Conservation (phyloP, 805 yeast species). For the Myxozyma neotropica region DNA sequence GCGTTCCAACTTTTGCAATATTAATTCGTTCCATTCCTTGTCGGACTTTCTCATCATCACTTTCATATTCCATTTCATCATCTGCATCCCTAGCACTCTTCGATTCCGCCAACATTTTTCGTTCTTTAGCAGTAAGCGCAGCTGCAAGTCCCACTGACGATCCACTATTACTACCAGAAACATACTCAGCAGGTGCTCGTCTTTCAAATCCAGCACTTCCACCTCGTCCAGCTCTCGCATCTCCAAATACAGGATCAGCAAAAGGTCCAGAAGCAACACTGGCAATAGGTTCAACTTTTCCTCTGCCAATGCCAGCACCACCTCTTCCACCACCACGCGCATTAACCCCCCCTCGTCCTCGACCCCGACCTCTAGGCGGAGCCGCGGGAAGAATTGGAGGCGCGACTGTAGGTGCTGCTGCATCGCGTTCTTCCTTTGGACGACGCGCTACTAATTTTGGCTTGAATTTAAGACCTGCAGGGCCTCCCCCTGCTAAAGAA, state of each 20-base stretch:
- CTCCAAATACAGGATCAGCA: constrained; percentile 32
- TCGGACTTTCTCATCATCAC: constrained; percentile 24
- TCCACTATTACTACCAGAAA: neutral
- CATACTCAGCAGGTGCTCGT: constrained; percentile 9
- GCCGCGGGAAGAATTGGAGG: constrained; percentile 2
- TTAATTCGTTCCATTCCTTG: constrained; percentile 31
- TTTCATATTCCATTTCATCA: constrained; percentile 3
- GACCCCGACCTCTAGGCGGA: constrained; percentile 13
- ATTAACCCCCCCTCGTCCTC: constrained; percentile 18
- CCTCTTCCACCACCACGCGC: constrained; percentile 17
- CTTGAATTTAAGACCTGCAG: constrained; percentile 59
- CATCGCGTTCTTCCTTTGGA: constrained; percentile 54
- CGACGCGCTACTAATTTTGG: constrained; percentile 82
- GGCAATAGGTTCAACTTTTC: constrained; percentile 18
- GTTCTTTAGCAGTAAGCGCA: neutral
- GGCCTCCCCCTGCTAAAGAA: constrained; percentile 6
- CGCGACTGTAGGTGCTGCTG: constrained; percentile 20
- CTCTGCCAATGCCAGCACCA: constrained; percentile 16
- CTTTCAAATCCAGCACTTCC: constrained; percentile 12
- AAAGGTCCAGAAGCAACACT: constrained; percentile 29
- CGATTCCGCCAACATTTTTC: neutral
- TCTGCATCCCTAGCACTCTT: neutral
- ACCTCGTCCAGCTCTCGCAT: constrained; percentile 4
- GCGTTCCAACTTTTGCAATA: constrained; percentile 16
- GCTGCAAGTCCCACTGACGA: constrained; percentile 1